Base-by-base conservation (phyloP, 495 filamentous ascomycete genomes). In the Podospora pseudocomata region DNA sequence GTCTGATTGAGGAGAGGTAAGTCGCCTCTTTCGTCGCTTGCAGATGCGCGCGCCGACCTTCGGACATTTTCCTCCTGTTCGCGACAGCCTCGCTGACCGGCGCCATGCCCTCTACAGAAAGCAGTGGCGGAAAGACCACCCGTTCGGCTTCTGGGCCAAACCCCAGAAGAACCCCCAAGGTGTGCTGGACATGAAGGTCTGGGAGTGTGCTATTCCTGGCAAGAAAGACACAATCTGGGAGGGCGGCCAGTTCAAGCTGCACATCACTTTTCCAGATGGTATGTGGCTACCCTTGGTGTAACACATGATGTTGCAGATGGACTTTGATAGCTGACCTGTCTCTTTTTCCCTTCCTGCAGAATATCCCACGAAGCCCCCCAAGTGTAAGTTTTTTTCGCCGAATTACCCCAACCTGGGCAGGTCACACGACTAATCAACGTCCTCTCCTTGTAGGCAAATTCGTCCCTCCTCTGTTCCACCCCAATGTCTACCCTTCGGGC, bases 291-390 rank as follows among this genome's bases (percentile, higher is more conserved):
- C 39, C 39, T 11, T 2, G 39, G 7, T 49, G 39, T 49, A 11
- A 49, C 39, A 49, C 39, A 23, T 26, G 5, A 19, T 19, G 18
- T 32, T 9, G 19, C 30, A 9, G 44, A 23, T n/a, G 65, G 18
- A 23, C 16, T 28, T 57, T 57, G 34, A 26, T 71, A 4, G 63
- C 69, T 74, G 44, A 74, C 44, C 66, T 20, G 34, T 30, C 69
- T 64, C 60, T 19, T 63, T 49, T 44, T 23, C n/a, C 28, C 70
- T 60, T 62, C 71, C 39, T 78, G 69, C 74, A 99, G 95, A 99
- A 75, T 99, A 99, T 78, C 95, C 95, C 34, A 98, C 95, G 59
- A 99, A 99, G 77, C 95, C 95, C 30, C 95, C 95, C 0, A 99
- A 99, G 80, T 99, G 95, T 97, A 86, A 67, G 87, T 83, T 39